Base-by-base conservation (phyloP, 164 flowering plant species). In the Vitis vinifera region DNA sequence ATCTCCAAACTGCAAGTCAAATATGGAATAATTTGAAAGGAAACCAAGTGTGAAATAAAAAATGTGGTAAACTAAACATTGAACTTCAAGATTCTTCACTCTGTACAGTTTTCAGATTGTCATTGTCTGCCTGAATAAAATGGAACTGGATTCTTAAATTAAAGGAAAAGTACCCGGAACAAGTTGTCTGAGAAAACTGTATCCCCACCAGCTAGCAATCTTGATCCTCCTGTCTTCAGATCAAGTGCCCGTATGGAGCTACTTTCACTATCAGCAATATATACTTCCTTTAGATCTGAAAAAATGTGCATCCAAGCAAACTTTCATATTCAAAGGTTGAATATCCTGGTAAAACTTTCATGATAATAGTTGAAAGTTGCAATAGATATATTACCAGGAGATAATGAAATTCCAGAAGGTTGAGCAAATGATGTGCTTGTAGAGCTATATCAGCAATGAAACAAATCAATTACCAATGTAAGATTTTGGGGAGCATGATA, bases 251-350 rank as follows among this genome's bases (percentile, higher is more conserved):
- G 84, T 64, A 92, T 91, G 68, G 97, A 94, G 84, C 99, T 94
- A 84, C 99, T 94, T 79, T 94, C 99, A 78, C 98, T 94, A 77
- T 94, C 99, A 67, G 98, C 99, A 72, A 94, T 75, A 74, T 84
- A 92, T 9, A 83, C 59, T 79, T 87, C 97, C 80, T 68, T 87
- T 59, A 74, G 59, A 75, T 89, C 99, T 94, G 73, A 29, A 75
- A 58, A 9, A 73, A 37, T 37, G 44, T 15, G 62, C 14, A 59
- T 51, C 47, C 51, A 55, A 37, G 44, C 8, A 37, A 37, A 37
- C 44, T 37, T 37, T 37, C 44, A 37, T 37, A 37, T 37, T 37
- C 44, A 37, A 0, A 4, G 44, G 44, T 37, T 37, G 44, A 3
- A 37, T 37, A 37, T 37, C 44, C 44, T 3, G 44, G 44, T 37